Evolutionary conservation across 176 grass and related monocot species (phyloP).

Genomic region (Zea luxurians): DNA sequence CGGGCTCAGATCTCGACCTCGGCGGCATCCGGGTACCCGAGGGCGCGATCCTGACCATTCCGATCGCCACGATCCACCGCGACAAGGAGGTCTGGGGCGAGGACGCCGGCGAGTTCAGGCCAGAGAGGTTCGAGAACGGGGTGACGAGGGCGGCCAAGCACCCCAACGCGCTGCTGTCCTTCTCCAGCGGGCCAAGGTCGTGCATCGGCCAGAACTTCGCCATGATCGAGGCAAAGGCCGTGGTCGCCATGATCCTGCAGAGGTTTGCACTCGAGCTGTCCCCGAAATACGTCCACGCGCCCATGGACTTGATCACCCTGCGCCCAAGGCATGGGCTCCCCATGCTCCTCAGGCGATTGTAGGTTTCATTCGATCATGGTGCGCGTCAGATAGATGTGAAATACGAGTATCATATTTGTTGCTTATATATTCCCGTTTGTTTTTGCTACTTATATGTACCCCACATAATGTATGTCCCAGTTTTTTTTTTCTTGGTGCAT

Average conservation of each 20-base stretch:
- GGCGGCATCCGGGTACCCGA: neutral
- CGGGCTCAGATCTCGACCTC: slow-evolving; percentile 9
- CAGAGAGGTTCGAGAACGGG: slow-evolving; percentile 42
- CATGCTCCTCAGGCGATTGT: neutral
- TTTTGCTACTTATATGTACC: too few species aligned
- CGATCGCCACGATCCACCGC: neutral
- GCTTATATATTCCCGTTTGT: too few species aligned
- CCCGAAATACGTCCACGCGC: neutral
- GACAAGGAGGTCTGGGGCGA: slow-evolving; percentile 31
- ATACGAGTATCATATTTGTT: too few species aligned
- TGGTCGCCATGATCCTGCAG: slow-evolving; percentile 52
- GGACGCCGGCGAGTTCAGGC: slow-evolving; percentile 38
- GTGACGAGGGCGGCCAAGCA: slow-evolving; percentile 29
- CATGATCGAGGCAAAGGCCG: slow-evolving; percentile 41
- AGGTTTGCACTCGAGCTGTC: slow-evolving; percentile 40
- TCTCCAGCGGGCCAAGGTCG: neutral
- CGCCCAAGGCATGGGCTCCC: neutral
- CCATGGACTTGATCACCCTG: neutral
- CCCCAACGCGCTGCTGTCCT: neutral
- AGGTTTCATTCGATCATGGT: neutral
- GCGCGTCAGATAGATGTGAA: too few species aligned
- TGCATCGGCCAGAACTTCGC: slow-evolving; percentile 47
- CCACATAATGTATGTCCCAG: too few species aligned
- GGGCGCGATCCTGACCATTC: neutral
- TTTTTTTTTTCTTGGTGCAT: too few species aligned